These are phyloP conservation scores for Umbelopsis sp. DNA, from an alignment of 192 early-diverging fungal species.

Conservation along the genomic window DNA sequence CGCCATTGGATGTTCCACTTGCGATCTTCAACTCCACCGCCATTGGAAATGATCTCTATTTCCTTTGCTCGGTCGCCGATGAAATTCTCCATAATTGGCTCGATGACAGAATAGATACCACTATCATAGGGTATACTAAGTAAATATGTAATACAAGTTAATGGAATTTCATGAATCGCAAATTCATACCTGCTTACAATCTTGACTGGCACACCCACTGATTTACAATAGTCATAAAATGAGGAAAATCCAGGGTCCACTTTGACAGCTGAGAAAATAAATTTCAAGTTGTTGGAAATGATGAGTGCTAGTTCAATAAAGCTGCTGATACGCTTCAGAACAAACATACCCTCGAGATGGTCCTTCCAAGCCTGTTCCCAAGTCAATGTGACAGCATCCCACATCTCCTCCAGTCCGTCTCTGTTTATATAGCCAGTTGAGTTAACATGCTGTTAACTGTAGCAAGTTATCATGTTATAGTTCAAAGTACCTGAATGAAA, in stretches of 20 bases:
- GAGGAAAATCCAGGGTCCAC: conserved; percentile 63
- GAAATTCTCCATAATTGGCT: conserved; percentile 52
- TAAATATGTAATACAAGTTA: too few species aligned
- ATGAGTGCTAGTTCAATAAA: neutral
- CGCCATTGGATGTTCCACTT: conserved; percentile 65
- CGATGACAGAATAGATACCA: conserved; percentile 56
- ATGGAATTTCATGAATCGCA: too few species aligned
- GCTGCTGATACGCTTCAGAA: neutral
- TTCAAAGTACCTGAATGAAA: conserved; percentile 41
- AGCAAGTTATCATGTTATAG: neutral
- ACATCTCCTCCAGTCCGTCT: conserved; percentile 39
- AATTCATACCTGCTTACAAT: conserved; percentile 57
- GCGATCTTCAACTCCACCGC: conserved; percentile 39
- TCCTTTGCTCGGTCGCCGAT: conserved; percentile 48
- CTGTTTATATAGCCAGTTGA: neutral
- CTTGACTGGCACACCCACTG: conserved; percentile 58
- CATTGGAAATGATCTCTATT: conserved; percentile 65
- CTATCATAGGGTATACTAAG: conserved; percentile 10
- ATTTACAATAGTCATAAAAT: conserved; percentile 54
- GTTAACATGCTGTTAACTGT: too few species aligned
- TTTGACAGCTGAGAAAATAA: conserved; percentile 42
- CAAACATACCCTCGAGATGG: conserved; percentile 27
- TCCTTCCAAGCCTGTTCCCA: conserved; percentile 44
- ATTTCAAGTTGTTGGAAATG: neutral
- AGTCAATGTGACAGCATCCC: conserved; percentile 36